These are phyloP conservation scores for Rubus parviflorus DNA, from an alignment of 306 rosid genomes.

Conservation along the genomic window DNA sequence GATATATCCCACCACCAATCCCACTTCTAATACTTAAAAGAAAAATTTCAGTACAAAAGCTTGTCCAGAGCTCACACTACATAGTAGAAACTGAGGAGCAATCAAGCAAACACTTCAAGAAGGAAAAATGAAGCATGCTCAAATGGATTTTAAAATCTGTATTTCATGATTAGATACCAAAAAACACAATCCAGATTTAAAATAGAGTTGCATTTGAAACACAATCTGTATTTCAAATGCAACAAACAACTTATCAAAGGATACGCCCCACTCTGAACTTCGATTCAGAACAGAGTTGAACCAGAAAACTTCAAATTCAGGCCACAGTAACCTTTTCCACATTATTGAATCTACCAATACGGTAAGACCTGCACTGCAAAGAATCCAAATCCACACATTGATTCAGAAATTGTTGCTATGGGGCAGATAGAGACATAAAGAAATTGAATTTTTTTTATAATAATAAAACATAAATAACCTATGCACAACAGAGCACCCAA, in stretches of 20 bases:
- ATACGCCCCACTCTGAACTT: conserved; percentile 99
- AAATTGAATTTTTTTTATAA: not conserved
- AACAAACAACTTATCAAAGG: conserved; percentile 35
- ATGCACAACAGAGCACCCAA: conserved; percentile 57
- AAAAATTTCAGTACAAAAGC: not conserved
- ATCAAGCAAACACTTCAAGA: not conserved
- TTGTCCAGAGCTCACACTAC: not conserved
- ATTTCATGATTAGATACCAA: not conserved
- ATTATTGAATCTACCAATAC: conserved; percentile 72
- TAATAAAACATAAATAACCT: conserved; percentile 54
- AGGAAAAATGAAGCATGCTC: not conserved
- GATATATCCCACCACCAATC: not conserved
- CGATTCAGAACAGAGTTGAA: conserved; percentile 91
- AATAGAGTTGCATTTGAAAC: too few species aligned
- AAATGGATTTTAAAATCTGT: not conserved
- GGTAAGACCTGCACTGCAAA: conserved; percentile 65
- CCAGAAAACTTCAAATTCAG: conserved; percentile 96
- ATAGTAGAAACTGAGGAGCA: not conserved
- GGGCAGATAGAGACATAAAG: not conserved
- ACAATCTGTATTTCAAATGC: not conserved
- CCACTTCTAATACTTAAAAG: not conserved
- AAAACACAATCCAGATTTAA: not conserved
- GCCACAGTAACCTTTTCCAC: conserved; percentile 92
- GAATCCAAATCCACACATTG: conserved; percentile 32
- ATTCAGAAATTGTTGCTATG: not conserved